These are phyloP conservation scores for Cladosporium oxysporum DNA, from an alignment of 2,329 filamentous ascomycete species.

Conservation along the genomic window DNA sequence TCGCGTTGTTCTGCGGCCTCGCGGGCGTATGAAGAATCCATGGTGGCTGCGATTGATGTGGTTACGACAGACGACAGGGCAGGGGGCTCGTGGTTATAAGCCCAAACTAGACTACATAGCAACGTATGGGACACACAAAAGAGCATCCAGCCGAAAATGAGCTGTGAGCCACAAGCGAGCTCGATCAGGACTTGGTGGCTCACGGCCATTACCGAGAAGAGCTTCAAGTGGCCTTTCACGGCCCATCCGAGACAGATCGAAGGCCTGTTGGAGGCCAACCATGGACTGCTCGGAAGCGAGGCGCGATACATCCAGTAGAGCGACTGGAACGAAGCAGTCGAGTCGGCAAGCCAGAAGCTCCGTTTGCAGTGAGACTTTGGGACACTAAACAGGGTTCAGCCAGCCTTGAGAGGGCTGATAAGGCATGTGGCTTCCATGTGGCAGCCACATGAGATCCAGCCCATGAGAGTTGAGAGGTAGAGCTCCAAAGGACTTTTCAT, in stretches of 20 bases:
- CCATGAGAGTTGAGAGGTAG: neutral
- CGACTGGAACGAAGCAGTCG: neutral
- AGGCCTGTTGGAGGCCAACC: neutral
- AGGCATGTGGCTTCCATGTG: conserved; percentile 7
- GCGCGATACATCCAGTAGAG: neutral
- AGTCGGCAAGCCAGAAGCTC: neutral
- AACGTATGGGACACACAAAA: neutral
- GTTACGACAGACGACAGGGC: neutral
- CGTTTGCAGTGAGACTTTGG: neutral
- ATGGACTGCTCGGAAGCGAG: neutral
- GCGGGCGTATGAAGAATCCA: neutral
- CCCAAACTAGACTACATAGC: neutral
- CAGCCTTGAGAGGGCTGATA: neutral
- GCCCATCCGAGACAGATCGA: neutral
- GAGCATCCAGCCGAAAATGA: neutral
- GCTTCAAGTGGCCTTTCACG: neutral
- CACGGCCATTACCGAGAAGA: neutral
- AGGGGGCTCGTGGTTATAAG: neutral
- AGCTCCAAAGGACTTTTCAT: neutral
- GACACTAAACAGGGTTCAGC: neutral
- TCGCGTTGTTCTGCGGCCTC: conserved; percentile 12
- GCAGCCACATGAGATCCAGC: neutral
- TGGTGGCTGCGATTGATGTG: neutral
- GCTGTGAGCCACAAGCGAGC: conserved; percentile 2
- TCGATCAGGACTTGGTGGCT: neutral